Base-by-base conservation (phyloP, 352 stramenopile species). In the Phytophthora rubi region DNA sequence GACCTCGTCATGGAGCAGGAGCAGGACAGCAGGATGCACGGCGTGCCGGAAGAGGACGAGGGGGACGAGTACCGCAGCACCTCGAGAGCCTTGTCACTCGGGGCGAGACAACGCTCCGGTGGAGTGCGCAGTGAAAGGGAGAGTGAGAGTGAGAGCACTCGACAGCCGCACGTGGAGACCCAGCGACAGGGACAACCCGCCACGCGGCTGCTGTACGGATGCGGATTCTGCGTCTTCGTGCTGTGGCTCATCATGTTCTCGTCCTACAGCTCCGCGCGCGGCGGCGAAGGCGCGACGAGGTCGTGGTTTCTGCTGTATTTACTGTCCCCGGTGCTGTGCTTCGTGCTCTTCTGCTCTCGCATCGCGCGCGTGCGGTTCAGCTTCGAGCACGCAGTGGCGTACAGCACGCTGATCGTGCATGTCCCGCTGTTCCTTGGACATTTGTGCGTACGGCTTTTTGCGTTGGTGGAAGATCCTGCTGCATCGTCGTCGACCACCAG, bases 371-470 rank as follows among this genome's bases (percentile, higher is more conserved):
- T 68, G 35, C 61, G 62, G 39, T 79, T 88, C 66, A 83, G 76
- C 57, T 90, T 94, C 37, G 82, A 96, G 39, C 77, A 92, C 51
- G 77, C 91, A 8, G 77, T 93, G 49, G 77, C 83, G 4, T 96
- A 94, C 71, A 83, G 81, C n/a, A 71, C 82, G 8, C 51, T 96
- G n/a, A 64, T 96, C 30, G 82, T 93, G 12, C 88, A 96, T 54
- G 54, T 96, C 0, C 88, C 88, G 26, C 66, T 94, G 28, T 96
- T 93, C 71, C 77, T 96, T 23, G 88, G 88, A 3, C 88, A 96
- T 47, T 74, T 96, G 10, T 93, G 88, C 57, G 80, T 96, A 39
- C 74, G 81, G 12, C 65, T 96, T 10, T 96, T 96, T 51, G 76
- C 83, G 8, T 61, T 94, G 39, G 80, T 82, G 3, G 85, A 92